Evolutionary conservation across 192 early-diverging fungal genomes (phyloP), one percentile per base, ranked within the genome.

Genomic region (Coemansia sp.): DNA sequence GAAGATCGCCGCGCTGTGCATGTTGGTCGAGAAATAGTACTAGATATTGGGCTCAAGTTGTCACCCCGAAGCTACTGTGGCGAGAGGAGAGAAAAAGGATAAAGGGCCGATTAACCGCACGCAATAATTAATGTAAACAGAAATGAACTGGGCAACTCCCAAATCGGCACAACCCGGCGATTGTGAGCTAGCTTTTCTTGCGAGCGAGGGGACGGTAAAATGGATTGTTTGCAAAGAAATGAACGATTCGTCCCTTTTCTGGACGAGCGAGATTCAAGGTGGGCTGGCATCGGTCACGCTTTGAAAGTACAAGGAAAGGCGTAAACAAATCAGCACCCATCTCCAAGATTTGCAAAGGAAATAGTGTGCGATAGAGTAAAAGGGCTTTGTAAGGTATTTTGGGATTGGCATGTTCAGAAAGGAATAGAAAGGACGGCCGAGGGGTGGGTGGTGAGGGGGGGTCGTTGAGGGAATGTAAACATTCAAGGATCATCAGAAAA

Each of bases 1-100:
- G 24, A 27, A 61, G 60, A 61, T 41, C 59, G 41, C 27, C 57
- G 38, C n/a, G 57, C 3, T n/a, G 38, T 59, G 57, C 57, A 45
- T 43, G 57, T n/a, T 22, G 22, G 10, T 32, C n/a, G 14, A 17
- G 57, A 3, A 59, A 59, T 59, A 45, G 57, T 45, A 59, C 22
- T 21, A 5, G 57, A 45, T 17, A 17, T 39, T 32, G 29, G 32
- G 10, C n/a, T 17, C 41, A 43, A 24, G n/a, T 23, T 59, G 41
- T 1, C 41, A 45, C 41, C 41, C 39, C 15, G 41, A 45, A 45
- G 15, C 11, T 15, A 45, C 11, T 15, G 41, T n/a, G 41, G 41
- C 41, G 15, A 45, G 41, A 45, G 15, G 9, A n/a, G 41, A 45
- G 9, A 45, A 45, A 45, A 45, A 45, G 41, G 41, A 45, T 15